phyloP scores from a whole-genome alignment of 2,329 filamentous ascomycete species.

The Penicillium sp. region DNA sequence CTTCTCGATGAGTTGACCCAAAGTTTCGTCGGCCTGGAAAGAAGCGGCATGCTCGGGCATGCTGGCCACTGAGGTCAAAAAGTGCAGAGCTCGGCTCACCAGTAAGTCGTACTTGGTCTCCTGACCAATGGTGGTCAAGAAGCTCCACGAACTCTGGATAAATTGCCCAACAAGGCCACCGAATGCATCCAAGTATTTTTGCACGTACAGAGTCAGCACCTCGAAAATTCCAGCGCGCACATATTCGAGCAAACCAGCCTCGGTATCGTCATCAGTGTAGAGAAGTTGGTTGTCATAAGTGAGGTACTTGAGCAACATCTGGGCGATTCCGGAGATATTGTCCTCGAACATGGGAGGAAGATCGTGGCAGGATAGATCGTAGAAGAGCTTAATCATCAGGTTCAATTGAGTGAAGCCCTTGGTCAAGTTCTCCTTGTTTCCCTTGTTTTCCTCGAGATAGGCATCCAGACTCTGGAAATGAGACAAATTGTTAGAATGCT shows the following conservation, averaged over 20 bases:
- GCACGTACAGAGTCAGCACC: constrained; percentile 80
- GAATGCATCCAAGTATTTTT: constrained; percentile 96
- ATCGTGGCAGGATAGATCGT: constrained; percentile 96
- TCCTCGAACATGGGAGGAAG: constrained; percentile 93
- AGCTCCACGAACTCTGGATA: constrained; percentile 84
- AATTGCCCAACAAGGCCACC: constrained; percentile 76
- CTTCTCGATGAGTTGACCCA: constrained; percentile 89
- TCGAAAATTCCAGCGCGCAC: constrained; percentile 95
- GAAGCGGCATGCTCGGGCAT: constrained; percentile 73
- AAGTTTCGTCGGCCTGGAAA: constrained; percentile 78
- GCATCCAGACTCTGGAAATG: constrained; percentile 44
- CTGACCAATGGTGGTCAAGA: constrained; percentile 79
- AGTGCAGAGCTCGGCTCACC: constrained; percentile 91
- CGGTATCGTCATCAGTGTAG: constrained; percentile 82
- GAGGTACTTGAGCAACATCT: constrained; percentile 87
- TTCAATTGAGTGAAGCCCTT: constrained; percentile 82
- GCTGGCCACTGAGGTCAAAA: constrained; percentile 83
- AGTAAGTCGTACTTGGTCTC: constrained; percentile 93
- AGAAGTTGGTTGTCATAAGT: constrained; percentile 82
- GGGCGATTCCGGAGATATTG: constrained; percentile 72
- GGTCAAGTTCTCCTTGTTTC: constrained; percentile 71
- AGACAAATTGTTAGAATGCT: constrained; percentile 11
- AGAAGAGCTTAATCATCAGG: constrained; percentile 85
- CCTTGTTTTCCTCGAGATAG: constrained; percentile 68
- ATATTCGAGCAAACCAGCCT: constrained; percentile 78